Percentiles rank a stretch among this genome's conserved stretches.
These are phyloP conservation scores for Athelia psychrophila DNA, from an alignment of 1,284 basidiomycete species.

Conservation along the genomic window DNA sequence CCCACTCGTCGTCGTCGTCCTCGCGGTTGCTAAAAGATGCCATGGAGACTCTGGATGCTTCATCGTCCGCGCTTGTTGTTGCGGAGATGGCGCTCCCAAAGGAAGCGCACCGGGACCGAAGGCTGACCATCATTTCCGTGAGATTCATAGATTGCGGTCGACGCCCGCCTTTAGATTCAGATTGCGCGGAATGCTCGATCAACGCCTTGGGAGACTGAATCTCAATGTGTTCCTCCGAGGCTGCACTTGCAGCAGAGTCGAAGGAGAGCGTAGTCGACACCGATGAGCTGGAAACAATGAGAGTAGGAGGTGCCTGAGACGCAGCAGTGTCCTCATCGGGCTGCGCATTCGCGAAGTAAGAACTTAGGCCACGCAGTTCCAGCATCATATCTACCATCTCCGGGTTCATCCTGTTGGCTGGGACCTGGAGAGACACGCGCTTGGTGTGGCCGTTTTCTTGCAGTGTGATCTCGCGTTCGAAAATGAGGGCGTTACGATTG, in stretches of 20 bases:
- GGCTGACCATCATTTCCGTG: constrained; percentile 51
- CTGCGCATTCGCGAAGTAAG: constrained; percentile 31
- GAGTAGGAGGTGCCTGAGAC: constrained; percentile 32
- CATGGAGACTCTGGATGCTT: constrained; percentile 6
- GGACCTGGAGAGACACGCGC: constrained; percentile 34
- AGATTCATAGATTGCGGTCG: constrained; percentile 42
- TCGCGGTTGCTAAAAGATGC: constrained; percentile 8
- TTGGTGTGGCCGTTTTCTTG: constrained; percentile 22
- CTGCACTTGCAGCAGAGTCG: too few relatives aligned
- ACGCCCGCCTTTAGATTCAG: constrained; percentile 13
- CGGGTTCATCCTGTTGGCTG: constrained; percentile 32
- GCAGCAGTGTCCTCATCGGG: too few relatives aligned
- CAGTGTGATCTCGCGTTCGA: constrained; percentile 31
- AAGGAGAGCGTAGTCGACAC: constrained; percentile 42
- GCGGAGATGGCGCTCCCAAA: constrained; percentile 17
- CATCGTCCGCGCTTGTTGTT: constrained; percentile 11
- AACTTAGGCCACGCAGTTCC: constrained; percentile 34
- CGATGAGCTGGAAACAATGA: constrained; percentile 52
- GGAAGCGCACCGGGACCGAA: constrained; percentile 39
- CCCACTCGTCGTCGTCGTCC: constrained; percentile 42
- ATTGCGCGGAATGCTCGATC: constrained; percentile 27
- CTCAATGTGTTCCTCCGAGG: too few relatives aligned
- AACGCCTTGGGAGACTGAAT: too few relatives aligned
- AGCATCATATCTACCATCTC: constrained; percentile 40
- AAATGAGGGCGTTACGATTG: constrained; percentile 31